Base-by-base conservation (phyloP, 768 basidiomycete species). In the Xerocomus brunneocitrinus region DNA sequence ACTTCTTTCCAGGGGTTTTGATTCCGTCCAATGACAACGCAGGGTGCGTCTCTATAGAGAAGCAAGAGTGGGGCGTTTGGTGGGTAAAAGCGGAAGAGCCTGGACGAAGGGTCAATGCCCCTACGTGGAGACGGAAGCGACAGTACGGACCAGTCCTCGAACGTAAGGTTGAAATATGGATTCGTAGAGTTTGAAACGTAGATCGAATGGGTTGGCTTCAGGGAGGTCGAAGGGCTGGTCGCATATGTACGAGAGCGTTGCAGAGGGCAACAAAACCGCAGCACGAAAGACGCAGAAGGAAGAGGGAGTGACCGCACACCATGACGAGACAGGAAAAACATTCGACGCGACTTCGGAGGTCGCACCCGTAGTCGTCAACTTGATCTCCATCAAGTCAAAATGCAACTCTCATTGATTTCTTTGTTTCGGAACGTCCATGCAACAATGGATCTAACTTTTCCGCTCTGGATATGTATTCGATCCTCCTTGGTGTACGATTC, bases 1-100 rank as follows among this genome's bases (percentile, higher is more conserved):
- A 94, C 84, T 65, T 99, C 95, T 67, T 92, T 97, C 95, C 95
- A 98, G 14, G 95, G 95, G 60, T 97, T 98, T 74, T 99, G 97
- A 67, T 98, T 95, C 49, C 95, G 76, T 0, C 95, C 95, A 50
- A 98, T 91, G 50, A 99, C 79, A 16, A 98, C 91, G 62, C 93
- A 94, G 3, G 93, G 91, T 0, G 72, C 67, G 65, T 98, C 89
- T 30, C 91, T 83, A 68, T 98, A 99, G 50, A 99, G 71, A 43
- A 97, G 78, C 19, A 99, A 77, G 39, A 95, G 75, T 1, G 93
- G 91, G 35, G 78, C 71, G 4, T 83, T 72, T 5, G 77, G 76
- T 3, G 81, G 73, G 43, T 87, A 82, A 61, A 90, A 82, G 61
- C 91, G 82, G 66, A 97, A 92, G n/a, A 89, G 71, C 84, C 87